Percentiles rank a stretch among this genome's conserved stretches.
Conservation (phyloP, 768 basidiomycete species). For the Pholiota microspora region DNA sequence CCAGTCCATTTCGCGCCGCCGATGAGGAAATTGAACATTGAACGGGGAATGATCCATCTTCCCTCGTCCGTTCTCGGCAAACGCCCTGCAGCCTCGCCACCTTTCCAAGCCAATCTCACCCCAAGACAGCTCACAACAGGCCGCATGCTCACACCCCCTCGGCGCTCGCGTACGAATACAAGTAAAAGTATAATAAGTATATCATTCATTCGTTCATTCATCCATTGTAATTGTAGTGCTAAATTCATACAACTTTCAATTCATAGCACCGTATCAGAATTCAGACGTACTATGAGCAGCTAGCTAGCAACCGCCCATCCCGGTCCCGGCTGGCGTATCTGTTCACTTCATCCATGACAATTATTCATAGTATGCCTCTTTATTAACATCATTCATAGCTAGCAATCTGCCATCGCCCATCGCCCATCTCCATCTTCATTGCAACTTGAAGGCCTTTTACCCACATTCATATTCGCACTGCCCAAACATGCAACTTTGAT, state of each 20-base stretch:
- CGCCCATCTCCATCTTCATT: not conserved
- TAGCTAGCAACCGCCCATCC: not conserved
- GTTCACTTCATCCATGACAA: not conserved
- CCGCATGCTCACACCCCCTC: not conserved
- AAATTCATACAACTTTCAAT: no score
- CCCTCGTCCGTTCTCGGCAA: not conserved
- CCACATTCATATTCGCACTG: not conserved
- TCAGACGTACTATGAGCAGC: not conserved
- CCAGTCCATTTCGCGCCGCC: no score
- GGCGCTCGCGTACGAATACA: not conserved
- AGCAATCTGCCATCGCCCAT: not conserved
- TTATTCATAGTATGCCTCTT: not conserved
- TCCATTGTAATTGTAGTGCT: not conserved
- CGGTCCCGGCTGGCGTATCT: not conserved
- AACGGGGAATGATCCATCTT: not conserved
- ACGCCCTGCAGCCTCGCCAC: not conserved
- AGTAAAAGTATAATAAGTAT: not conserved
- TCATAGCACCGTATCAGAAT: not conserved
- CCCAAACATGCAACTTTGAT: not conserved
- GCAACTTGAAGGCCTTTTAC: not conserved
- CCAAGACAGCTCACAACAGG: not conserved
- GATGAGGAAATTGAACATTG: no score
- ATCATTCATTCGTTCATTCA: conserved; percentile 1
- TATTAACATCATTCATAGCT: not conserved
- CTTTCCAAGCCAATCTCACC: not conserved